Conservation (phyloP, 768 basidiomycete species). For the Termitomyces sp. region DNA sequence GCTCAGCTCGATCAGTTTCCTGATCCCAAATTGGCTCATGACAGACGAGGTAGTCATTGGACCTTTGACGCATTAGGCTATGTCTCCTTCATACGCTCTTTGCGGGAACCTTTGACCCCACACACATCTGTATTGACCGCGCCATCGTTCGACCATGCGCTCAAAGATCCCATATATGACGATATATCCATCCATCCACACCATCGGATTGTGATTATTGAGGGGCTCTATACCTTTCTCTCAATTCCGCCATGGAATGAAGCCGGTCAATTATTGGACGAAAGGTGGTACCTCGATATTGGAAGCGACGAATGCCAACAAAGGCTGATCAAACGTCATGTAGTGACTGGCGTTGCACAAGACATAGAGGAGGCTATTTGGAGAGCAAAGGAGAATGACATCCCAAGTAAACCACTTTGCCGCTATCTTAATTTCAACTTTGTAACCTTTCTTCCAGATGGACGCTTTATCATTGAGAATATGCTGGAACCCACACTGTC, state of each 20-base stretch:
- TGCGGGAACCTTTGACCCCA: slow-evolving; percentile 36
- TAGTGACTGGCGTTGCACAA: slow-evolving; percentile 70
- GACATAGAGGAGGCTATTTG: slow-evolving; percentile 58
- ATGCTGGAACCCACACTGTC: slow-evolving; percentile 40
- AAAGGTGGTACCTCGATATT: slow-evolving; percentile 71
- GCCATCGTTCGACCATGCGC: slow-evolving; percentile 81
- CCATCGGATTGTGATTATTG: slow-evolving; percentile 80
- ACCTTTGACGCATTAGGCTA: slow-evolving; percentile 83
- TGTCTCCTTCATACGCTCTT: slow-evolving; percentile 53
- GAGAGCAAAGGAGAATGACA: slow-evolving; percentile 76
- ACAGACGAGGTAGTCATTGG: slow-evolving; percentile 84
- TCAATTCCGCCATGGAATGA: slow-evolving; percentile 67
- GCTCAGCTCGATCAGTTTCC: slow-evolving; percentile 71
- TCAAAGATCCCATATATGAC: slow-evolving; percentile 77
- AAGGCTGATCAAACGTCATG: slow-evolving; percentile 67
- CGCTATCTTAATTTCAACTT: neutral
- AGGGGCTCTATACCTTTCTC: slow-evolving; percentile 86
- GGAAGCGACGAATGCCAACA: slow-evolving; percentile 48
- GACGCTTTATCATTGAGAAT: slow-evolving; percentile 37
- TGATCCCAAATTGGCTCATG: slow-evolving; percentile 73
- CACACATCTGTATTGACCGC: slow-evolving; percentile 42
- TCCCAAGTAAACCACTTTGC: slow-evolving; percentile 49
- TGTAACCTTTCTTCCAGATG: slow-evolving; percentile 28
- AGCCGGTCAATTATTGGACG: slow-evolving; percentile 63
- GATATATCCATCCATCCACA: slow-evolving; percentile 50